A percentile compares a stretch with the other conserved stretches of the same genome.
Evolutionary conservation across 495 filamentous ascomycete genomes (phyloP).

Genomic region (Echria macrotheca): DNA sequence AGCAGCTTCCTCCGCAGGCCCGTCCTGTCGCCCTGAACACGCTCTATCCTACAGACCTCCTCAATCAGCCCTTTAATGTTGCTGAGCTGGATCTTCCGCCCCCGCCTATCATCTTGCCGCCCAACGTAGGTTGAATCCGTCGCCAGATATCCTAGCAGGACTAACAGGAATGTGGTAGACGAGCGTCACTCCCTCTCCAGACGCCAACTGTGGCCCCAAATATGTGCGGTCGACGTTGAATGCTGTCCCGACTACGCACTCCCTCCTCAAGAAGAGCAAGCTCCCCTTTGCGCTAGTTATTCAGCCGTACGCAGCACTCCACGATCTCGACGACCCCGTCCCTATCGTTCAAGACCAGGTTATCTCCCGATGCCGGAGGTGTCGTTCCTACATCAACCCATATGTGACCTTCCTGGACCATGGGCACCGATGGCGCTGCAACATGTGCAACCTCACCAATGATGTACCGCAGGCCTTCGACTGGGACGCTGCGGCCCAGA

Average conservation of each 20-base stretch:
- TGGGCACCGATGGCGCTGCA: conserved; percentile 96
- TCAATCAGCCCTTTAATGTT: conserved; percentile 89
- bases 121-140: conserved; percentile 64
- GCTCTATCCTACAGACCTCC: conserved; percentile 84
- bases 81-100: conserved; percentile 88
- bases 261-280: conserved; percentile 90
- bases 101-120: conserved; percentile 83
- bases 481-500: conserved; percentile 89
- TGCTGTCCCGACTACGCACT: conserved; percentile 83
- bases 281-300: conserved; percentile 94
- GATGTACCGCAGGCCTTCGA: conserved; percentile 98
- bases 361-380: conserved; percentile 91
- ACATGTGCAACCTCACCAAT: conserved; percentile 99
- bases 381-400: conserved; percentile 95
- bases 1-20: conserved; percentile 47
- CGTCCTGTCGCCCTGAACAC: conserved; percentile 66
- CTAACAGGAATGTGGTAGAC: conserved; percentile 54
- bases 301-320: conserved; percentile 87
- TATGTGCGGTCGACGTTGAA: conserved; percentile 95
- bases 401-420: conserved; percentile 95
- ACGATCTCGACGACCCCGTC: conserved; percentile 84
- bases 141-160: not conserved
- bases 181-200: conserved; percentile 85
- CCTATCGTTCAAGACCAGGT: conserved; percentile 95
- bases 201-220: conserved; percentile 88